Base-by-base conservation (phyloP, 306 rosid genomes). In the Cucurbita pepo region DNA sequence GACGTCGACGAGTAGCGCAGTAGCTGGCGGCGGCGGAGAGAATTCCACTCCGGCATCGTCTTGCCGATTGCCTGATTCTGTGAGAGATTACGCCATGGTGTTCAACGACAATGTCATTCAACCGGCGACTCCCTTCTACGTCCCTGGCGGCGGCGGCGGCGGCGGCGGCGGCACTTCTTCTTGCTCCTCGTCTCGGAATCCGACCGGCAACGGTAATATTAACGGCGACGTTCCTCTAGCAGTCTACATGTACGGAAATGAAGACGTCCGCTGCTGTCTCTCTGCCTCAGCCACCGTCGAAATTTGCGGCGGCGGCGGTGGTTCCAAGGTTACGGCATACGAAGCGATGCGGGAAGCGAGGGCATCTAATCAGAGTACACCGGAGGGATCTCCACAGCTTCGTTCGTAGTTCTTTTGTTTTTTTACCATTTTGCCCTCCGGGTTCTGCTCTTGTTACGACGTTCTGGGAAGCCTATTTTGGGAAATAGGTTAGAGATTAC, bases 1-100 rank as follows among this genome's bases (percentile, higher is more conserved):
- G 45, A 77, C 82, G 50, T 79, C 79, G 53, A 74, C 79, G 45
- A 76, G 83, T 53, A 75, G 69, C 8, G 51, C 66, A 25, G 71
- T 76, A 63, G 8, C 55, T 5, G 67, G 12, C 19, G 78, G 69
- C 36, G 81, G 75, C 34, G 76, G 73, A 13, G 81, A 85, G 43
- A 74, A 81, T 53, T 75, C 87, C 51, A 75, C 82, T 44, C 79
- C 84, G 18, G 67, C 79, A n/a, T 77, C 82, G 7, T 86, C 84
- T 41, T 8, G 30, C 3, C 63, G 38, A 8, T 36, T 72, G 47
- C 50, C 60, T 2, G 64, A 56, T 9, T 72, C 72, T 19, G 43
- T 38, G 14, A 63, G 71, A 66, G 76, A 51, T 30, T 10, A 73
- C 47, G 9, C 55, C 38, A 22, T 44, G 11, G 8, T 2, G 13